A percentile compares a stretch with the other conserved stretches of the same genome.
phyloP scores from a whole-genome alignment of 495 filamentous ascomycete genomes.

The Talaromyces nanjingensis region DNA sequence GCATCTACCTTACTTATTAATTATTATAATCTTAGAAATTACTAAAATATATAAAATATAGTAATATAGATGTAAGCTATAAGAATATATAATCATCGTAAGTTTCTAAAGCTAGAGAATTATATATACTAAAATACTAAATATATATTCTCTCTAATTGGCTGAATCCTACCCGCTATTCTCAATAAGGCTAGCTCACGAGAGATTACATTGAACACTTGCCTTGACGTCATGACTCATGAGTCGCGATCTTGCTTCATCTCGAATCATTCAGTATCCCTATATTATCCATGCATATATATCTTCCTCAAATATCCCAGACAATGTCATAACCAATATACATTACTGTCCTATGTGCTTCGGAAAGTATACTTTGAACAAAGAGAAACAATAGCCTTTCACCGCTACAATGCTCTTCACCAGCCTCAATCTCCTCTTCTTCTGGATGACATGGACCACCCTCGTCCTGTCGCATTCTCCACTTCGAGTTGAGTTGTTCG shows the following conservation, averaged over 20 bases:
- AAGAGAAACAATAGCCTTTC: background rate
- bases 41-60: too few relatives aligned
- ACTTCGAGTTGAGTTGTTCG: conserved; percentile 68
- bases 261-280: background rate
- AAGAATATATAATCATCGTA: too few relatives aligned
- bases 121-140: too few relatives aligned
- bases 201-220: background rate
- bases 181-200: too few relatives aligned
- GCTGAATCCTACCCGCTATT: too few relatives aligned
- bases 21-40: too few relatives aligned
- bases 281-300: too few relatives aligned
- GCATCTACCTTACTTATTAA: too few relatives aligned
- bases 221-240: background rate
- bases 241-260: background rate
- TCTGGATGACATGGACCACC: conserved; percentile 85
- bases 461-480: conserved; percentile 70
- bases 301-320: background rate
- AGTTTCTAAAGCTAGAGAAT: too few relatives aligned
- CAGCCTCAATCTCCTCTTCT: conserved; percentile 78
- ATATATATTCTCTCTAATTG: too few relatives aligned
- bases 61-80: too few relatives aligned
- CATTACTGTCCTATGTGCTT: background rate
- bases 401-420: conserved; percentile 51
- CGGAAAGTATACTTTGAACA: background rate
- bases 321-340: background rate